Evolutionary conservation across 768 basidiomycete species (phyloP).

Genomic region (Leucogyrophana mollusca): DNA sequence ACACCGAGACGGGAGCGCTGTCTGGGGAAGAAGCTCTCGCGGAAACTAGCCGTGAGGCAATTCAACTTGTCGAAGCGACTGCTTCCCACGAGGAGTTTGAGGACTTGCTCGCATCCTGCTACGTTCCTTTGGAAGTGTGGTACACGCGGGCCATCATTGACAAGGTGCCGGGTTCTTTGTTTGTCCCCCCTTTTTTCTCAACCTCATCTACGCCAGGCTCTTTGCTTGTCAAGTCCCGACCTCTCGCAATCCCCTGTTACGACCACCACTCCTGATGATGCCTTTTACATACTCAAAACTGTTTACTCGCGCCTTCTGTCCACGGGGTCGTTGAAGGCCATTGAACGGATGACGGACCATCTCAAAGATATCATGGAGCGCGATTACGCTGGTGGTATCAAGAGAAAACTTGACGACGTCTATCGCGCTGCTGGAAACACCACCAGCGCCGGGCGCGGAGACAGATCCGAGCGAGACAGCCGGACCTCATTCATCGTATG

Average conservation of each 20-base stretch:
- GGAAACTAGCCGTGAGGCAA: slow-evolving; percentile 5
- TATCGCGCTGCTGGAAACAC: slow-evolving; percentile 55
- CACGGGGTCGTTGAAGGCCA: slow-evolving; percentile 62
- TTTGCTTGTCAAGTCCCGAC: slow-evolving; percentile 79
- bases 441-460: slow-evolving; percentile 51
- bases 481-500: slow-evolving; percentile 80
- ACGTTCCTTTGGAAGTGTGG: slow-evolving; percentile 90
- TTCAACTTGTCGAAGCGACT: slow-evolving; percentile 43
- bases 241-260: slow-evolving; percentile 56
- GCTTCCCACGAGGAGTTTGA: slow-evolving; percentile 61
- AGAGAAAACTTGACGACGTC: slow-evolving; percentile 85
- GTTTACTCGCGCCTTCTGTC: slow-evolving; percentile 77
- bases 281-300: slow-evolving; percentile 92
- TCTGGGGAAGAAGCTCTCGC: not conserved
- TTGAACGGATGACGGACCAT: slow-evolving; percentile 58
- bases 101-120: slow-evolving; percentile 68
- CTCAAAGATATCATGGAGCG: slow-evolving; percentile 76
- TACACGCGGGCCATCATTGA: slow-evolving; percentile 84
- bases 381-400: slow-evolving; percentile 80
- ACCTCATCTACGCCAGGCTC: slow-evolving; percentile 58
- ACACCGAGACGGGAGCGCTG: not conserved
- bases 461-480: slow-evolving; percentile 80
- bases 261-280: slow-evolving; percentile 88
- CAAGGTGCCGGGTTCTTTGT: slow-evolving; percentile 47
- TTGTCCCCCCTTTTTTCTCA: not conserved